Conservation (phyloP, 2,329 filamentous ascomycete species). For the Fusarium heterosporum region DNA sequence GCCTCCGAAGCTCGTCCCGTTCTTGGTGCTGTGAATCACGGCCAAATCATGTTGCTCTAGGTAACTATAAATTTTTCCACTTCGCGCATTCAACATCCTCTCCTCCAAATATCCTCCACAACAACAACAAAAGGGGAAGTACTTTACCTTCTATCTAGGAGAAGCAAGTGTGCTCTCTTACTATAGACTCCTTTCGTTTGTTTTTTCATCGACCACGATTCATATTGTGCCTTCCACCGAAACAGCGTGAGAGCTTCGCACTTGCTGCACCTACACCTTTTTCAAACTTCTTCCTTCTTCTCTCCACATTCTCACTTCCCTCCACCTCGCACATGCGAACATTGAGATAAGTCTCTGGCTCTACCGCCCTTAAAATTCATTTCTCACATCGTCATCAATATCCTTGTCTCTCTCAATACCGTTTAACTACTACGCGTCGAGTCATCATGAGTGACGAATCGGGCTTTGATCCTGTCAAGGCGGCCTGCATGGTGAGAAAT, state of each 20-base stretch:
- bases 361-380: neutral
- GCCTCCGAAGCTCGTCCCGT: neutral
- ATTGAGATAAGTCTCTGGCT: neutral
- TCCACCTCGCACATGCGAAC: neutral
- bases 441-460: conserved; percentile 33
- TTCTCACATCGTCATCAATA: neutral
- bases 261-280: neutral
- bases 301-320: neutral
- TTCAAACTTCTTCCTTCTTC: neutral
- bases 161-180: neutral
- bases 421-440: neutral
- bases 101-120: conserved; percentile 4
- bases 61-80: conserved; percentile 15
- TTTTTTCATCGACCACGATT: neutral
- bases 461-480: neutral
- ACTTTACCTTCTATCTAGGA: neutral
- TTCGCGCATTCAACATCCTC: neutral
- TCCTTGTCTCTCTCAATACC: neutral
- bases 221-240: neutral
- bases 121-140: neutral
- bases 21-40: neutral
- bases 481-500: conserved; percentile 38
- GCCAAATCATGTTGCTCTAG: neutral
- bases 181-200: no score
- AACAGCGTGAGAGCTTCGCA: neutral